phyloP scores from a whole-genome alignment of 202 grass and related monocot genomes.

The Hordeum pubiflorum region DNA sequence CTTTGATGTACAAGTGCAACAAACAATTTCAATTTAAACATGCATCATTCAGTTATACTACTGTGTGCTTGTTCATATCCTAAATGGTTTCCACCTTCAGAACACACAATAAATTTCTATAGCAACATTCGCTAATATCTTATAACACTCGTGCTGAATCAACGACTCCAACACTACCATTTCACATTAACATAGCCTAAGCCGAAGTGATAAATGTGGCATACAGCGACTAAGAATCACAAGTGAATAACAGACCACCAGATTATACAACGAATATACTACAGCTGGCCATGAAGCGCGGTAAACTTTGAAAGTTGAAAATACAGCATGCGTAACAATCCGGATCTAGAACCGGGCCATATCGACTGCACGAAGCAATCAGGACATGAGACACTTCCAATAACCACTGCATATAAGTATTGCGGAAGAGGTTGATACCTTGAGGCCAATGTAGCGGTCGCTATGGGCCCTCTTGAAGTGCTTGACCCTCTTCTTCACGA shows the following conservation, averaged over 20 bases:
- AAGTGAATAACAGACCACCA: neutral
- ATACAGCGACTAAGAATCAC: neutral
- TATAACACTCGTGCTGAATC: neutral
- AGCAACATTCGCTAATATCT: neutral
- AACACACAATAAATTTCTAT: neutral
- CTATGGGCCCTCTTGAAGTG: constrained; percentile 63
- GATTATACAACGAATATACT: neutral
- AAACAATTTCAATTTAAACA: neutral
- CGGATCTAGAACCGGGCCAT: neutral
- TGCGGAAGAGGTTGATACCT: constrained; percentile 18
- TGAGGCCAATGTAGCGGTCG: constrained; percentile 53
- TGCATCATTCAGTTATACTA: neutral
- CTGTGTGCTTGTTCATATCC: neutral
- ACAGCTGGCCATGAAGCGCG: neutral
- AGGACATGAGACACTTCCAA: neutral
- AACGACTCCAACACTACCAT: neutral
- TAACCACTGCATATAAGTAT: neutral
- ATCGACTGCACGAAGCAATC: neutral
- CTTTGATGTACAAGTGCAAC: neutral
- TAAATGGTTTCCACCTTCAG: neutral
- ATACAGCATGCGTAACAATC: neutral
- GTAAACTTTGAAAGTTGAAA: neutral
- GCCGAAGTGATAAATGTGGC: neutral
- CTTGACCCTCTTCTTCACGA: constrained; percentile 79
- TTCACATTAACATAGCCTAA: neutral